Base-by-base conservation (phyloP, 1,139 yeast species). In the Pichia sp. region DNA sequence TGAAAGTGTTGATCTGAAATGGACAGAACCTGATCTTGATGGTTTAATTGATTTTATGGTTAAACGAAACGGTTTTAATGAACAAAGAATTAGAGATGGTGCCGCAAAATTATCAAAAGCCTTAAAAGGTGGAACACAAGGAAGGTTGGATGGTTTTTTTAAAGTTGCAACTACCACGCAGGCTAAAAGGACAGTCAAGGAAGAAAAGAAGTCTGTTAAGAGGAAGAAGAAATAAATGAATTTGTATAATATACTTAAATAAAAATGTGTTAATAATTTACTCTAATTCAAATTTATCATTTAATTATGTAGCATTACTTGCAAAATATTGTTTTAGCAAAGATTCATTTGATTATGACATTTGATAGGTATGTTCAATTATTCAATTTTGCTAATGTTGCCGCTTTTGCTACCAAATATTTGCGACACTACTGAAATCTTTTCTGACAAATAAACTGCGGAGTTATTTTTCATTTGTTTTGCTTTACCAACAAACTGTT, bases 61-160 rank as follows among this genome's bases (percentile, higher is more conserved):
- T 23, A 76, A 69, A 44, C 76, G 82, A 45, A 83, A 85, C 62
- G 96, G 96, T 0, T 92, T 92, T 64, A 84, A 83, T 53, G 98
- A 92, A 59, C 97, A 90, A 42, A 76, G 98, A 61, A 87, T 92
- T 27, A 78, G 82, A 53, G 76, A 82, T 48, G 98, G 97, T 32
- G 94, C 92, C 6, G 87, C 80, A 40, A 84, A 90, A 62, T 72
- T 92, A 56, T 78, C 79, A 55, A 92, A 90, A 63, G 95, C 90
- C 3, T 70, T 87, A 52, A 87, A 87, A 58, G 73, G 83, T 2
- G 92, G 95, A 2, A 84, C 87, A 1, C 98, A 92, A 63, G 97
- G 95, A 6, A 76, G 98, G 54, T 68, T 92, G 33, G 97, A 90
- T 59, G 95, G 96, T 4, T 92, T 92, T 60, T 92, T 92, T 69